Conservation (phyloP, 225 moss, liverwort and hornwort genomes). For the Lunularia cruciata region DNA sequence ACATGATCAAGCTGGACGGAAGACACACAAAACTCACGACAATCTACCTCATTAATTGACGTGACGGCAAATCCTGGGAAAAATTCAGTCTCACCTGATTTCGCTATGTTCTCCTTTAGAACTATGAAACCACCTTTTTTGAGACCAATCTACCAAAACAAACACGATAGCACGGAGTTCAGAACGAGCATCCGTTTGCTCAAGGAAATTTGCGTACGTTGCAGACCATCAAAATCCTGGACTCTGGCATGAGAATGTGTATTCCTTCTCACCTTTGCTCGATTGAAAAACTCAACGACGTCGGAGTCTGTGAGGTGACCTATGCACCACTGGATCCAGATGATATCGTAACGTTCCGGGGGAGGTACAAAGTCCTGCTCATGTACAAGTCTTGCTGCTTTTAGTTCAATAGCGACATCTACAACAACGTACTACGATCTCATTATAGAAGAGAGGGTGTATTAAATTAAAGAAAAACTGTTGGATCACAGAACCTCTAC, state of each 20-base stretch:
- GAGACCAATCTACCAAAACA: constrained; percentile 63
- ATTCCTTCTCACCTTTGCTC: constrained; percentile 61
- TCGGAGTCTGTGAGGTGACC: constrained; percentile 93
- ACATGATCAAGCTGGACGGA: no score
- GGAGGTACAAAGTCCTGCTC: constrained; percentile 79
- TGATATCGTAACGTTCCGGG: constrained; percentile 70
- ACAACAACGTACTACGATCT: no score
- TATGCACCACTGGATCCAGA: constrained; percentile 99
- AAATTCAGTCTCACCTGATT: constrained; percentile 52
- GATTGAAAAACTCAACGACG: constrained; percentile 69
- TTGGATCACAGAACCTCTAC: no score
- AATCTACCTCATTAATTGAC: no score
- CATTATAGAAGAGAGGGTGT: no score
- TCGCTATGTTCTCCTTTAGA: constrained; percentile 89
- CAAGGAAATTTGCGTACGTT: no score
- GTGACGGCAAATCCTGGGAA: background rate
- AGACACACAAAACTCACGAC: no score
- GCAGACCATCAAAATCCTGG: no score
- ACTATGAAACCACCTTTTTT: constrained; percentile 84
- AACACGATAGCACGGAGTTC: background rate
- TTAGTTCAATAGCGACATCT: no score
- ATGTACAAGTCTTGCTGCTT: no score
- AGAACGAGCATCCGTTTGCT: background rate
- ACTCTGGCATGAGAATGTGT: background rate
- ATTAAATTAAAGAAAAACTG: no score